phyloP scores from a whole-genome alignment of 2,329 filamentous ascomycete genomes.

The Sporothrix luriei region DNA sequence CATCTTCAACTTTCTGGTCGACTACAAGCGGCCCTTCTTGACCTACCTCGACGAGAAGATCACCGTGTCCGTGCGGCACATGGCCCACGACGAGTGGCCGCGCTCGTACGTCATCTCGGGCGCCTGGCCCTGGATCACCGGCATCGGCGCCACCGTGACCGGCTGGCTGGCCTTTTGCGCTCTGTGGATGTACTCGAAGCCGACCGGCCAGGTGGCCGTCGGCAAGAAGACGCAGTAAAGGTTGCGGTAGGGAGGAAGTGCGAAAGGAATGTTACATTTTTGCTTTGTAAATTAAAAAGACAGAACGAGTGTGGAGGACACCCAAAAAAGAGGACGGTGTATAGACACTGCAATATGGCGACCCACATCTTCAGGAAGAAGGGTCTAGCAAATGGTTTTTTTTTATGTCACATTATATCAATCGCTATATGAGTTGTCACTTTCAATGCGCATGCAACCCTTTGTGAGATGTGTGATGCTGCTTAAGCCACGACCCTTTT shows the following conservation, averaged over 20 bases:
- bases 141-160: slow-evolving; percentile 78
- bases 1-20: slow-evolving; percentile 97
- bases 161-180: slow-evolving; percentile 85
- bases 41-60: slow-evolving; percentile 90
- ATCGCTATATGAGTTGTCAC: background rate
- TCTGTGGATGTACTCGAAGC: slow-evolving; percentile 78
- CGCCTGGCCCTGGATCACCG: slow-evolving; percentile 92
- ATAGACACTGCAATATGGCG: too few relatives aligned
- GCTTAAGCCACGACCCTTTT: too few relatives aligned
- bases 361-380: slow-evolving; percentile 14
- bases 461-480: too few relatives aligned
- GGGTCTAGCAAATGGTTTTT: slow-evolving; percentile 1
- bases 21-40: slow-evolving; percentile 94
- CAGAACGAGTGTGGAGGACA: background rate
- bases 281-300: background rate
- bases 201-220: slow-evolving; percentile 43
- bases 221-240: slow-evolving; percentile 53
- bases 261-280: background rate
- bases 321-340: too few relatives aligned
- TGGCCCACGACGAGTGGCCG: slow-evolving; percentile 96
- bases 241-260: background rate
- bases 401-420: background rate
- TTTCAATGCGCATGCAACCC: background rate
- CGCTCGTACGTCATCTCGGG: slow-evolving; percentile 86
- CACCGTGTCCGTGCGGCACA: slow-evolving; percentile 91